phyloP scores from a whole-genome alignment of 495 filamentous ascomycete species.

The Tuber umbilicatum region DNA sequence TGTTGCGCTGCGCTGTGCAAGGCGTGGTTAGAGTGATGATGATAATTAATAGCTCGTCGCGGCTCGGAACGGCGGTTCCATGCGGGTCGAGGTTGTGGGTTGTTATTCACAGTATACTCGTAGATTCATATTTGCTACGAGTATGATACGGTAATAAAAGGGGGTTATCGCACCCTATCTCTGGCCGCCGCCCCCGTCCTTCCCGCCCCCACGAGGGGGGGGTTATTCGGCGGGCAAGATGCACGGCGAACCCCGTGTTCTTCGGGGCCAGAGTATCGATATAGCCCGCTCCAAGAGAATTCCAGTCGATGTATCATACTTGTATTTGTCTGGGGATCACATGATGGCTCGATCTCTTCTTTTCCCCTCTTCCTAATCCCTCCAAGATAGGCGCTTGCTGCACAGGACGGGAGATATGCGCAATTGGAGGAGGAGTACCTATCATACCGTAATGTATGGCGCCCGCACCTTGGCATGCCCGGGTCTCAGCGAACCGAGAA shows the following conservation, averaged over 20 bases:
- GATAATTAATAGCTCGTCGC: background rate
- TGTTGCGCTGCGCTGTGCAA: background rate
- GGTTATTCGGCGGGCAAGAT: background rate
- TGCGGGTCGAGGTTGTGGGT: background rate
- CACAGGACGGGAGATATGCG: background rate
- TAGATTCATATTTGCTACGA: too few species aligned
- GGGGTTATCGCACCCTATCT: background rate
- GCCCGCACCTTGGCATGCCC: too few species aligned
- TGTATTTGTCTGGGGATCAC: background rate
- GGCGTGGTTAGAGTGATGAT: background rate
- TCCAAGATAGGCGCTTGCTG: background rate
- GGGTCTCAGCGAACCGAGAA: background rate
- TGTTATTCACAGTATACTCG: background rate
- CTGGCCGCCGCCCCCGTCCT: background rate
- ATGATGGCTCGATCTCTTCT: background rate
- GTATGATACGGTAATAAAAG: too few species aligned
- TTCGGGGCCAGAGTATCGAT: background rate
- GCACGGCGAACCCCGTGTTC: background rate
- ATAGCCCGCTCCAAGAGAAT: background rate
- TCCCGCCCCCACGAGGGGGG: background rate
- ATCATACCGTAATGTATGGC: background rate
- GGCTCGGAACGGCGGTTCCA: background rate
- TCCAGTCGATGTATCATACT: background rate
- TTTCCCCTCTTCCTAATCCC: background rate
- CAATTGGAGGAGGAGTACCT: background rate